phyloP scores from a whole-genome alignment of 192 early-diverging fungal species.

The Rhizophagus clarus region DNA sequence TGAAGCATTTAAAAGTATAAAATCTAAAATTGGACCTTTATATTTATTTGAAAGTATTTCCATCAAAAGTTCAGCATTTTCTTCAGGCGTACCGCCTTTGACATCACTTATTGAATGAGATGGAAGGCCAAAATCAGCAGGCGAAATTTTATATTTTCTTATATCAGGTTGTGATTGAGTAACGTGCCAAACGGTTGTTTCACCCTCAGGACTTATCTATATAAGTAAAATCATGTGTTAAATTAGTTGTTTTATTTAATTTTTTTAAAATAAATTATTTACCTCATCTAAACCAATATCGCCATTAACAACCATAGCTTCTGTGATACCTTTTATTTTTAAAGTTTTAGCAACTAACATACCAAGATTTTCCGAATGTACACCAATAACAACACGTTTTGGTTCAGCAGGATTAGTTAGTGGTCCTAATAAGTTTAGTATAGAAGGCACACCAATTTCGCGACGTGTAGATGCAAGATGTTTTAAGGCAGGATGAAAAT shows the following conservation, averaged over 20 bases:
- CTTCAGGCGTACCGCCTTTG: conserved; percentile 63
- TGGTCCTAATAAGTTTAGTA: conserved; percentile 94
- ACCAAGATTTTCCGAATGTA: conserved; percentile 81
- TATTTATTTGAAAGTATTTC: conserved; percentile 70
- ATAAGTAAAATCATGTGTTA: not conserved
- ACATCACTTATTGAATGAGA: conserved; percentile 73
- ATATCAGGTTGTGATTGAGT: conserved; percentile 62
- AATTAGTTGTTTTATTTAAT: not conserved
- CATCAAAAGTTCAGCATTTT: conserved; percentile 76
- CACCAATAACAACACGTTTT: conserved; percentile 83
- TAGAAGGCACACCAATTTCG: conserved; percentile 90
- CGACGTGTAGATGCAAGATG: conserved; percentile 70
- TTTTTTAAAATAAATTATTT: not conserved
- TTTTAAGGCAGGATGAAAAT: conserved; percentile 90
- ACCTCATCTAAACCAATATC: conserved; percentile 89
- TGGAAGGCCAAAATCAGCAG: conserved; percentile 86
- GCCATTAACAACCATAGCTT: conserved; percentile 92
- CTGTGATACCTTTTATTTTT: conserved; percentile 70
- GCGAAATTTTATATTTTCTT: conserved; percentile 65
- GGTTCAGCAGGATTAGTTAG: conserved; percentile 88
- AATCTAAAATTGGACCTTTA: conserved; percentile 73
- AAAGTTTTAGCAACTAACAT: conserved; percentile 83
- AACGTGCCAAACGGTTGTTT: conserved; percentile 84
- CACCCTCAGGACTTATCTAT: conserved; percentile 80
- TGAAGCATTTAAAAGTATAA: conserved; percentile 91